phyloP scores from a whole-genome alignment of 169 alveolate genomes.

The Plasmodium fragile region DNA sequence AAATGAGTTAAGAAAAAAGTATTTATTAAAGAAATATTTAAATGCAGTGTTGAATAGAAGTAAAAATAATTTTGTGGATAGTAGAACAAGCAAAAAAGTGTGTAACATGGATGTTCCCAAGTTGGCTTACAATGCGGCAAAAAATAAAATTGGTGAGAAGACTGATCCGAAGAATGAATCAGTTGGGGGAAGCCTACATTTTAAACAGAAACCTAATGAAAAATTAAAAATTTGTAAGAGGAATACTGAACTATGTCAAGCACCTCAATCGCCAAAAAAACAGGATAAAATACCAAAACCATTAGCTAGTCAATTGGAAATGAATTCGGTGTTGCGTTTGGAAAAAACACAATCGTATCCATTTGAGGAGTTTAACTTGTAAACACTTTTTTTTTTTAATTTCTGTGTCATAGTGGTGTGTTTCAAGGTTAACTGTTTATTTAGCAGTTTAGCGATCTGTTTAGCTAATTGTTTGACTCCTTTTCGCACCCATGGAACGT shows the following conservation, averaged over 20 bases:
- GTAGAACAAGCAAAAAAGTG: slow-evolving; percentile 8
- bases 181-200: slow-evolving; percentile 9
- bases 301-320: slow-evolving; percentile 68
- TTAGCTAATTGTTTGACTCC: background rate
- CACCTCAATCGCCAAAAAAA: slow-evolving; percentile 61
- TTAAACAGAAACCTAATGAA: slow-evolving; percentile 25
- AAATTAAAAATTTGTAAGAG: slow-evolving; percentile 23
- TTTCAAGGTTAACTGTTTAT: background rate
- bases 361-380: slow-evolving; percentile 54
- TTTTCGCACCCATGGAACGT: slow-evolving; percentile 21
- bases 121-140: slow-evolving; percentile 17
- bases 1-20: slow-evolving; percentile 41
- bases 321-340: slow-evolving; percentile 31
- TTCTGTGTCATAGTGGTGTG: background rate
- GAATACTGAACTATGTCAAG: slow-evolving; percentile 15
- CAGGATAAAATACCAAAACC: slow-evolving; percentile 72
- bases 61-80: background rate
- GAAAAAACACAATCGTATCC: slow-evolving; percentile 72
- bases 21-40: slow-evolving; percentile 60
- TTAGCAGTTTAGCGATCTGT: background rate
- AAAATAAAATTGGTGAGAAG: slow-evolving; percentile 18
- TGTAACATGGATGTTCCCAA: slow-evolving; percentile 7
- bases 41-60: slow-evolving; percentile 35
- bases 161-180: background rate
- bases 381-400: slow-evolving; percentile 10